Percentiles rank a stretch among this genome's conserved stretches.
phyloP scores from a whole-genome alignment of 2,329 filamentous ascomycete genomes.

The Alternaria longipes region DNA sequence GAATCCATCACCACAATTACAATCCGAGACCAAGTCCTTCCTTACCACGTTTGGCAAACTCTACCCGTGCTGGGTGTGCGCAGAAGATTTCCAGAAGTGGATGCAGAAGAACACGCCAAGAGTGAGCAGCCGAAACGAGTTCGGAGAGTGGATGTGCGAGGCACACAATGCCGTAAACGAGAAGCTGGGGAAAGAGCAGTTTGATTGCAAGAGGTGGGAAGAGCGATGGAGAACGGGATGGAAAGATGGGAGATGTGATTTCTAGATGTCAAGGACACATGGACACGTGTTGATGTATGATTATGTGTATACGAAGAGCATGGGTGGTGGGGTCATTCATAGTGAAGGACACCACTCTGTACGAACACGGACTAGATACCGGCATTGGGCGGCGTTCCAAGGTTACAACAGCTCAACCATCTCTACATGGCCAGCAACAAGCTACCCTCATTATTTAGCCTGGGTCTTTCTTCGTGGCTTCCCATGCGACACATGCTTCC shows the following conservation, averaged over 20 bases:
- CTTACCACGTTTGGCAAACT: conserved; percentile 81
- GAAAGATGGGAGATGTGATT: conserved; percentile 74
- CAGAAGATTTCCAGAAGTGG: conserved; percentile 87
- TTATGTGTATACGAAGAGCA: conserved; percentile 9
- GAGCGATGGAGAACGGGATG: conserved; percentile 95
- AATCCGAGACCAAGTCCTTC: conserved; percentile 80
- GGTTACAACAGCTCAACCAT: not conserved
- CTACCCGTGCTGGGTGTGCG: conserved; percentile 96
- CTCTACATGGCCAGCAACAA: not conserved
- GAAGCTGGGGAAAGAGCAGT: conserved; percentile 88
- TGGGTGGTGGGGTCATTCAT: conserved; percentile 4
- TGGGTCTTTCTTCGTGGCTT: not conserved
- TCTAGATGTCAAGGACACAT: conserved; percentile 24
- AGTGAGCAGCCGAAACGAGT: conserved; percentile 69
- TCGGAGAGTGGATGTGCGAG: conserved; percentile 83
- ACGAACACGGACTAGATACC: conserved; percentile 12
- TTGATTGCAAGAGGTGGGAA: conserved; percentile 91
- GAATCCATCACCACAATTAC: conserved; percentile 71
- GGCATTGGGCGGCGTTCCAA: conserved; percentile 24
- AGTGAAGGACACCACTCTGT: conserved; percentile 15
- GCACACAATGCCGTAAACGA: conserved; percentile 88
- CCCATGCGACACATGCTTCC: not conserved
- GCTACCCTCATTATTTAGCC: not conserved
- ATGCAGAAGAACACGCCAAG: conserved; percentile 75
- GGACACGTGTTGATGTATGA: conserved; percentile 13